Conservation (phyloP, 2,329 filamentous ascomycete species). For the Aspergillus aculeatus region DNA sequence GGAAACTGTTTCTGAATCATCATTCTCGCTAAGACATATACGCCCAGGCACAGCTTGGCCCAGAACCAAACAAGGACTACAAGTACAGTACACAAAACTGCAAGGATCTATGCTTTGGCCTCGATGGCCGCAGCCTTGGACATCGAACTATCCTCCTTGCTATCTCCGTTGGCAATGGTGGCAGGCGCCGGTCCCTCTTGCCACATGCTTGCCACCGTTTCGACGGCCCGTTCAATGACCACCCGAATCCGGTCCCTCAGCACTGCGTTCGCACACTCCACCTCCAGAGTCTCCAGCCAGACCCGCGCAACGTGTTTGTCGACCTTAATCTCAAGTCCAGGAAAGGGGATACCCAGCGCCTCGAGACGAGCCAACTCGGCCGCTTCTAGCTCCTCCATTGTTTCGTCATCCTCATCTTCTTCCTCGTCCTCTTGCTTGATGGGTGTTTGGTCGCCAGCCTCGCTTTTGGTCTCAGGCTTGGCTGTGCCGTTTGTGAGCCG, state of each 20-base stretch:
- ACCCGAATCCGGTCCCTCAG: conserved; percentile 81
- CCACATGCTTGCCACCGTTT: conserved; percentile 76
- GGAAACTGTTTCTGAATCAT: not conserved
- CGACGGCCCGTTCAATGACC: conserved; percentile 84
- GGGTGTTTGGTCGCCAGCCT: conserved; percentile 15
- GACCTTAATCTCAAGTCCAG: conserved; percentile 80
- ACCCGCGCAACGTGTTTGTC: conserved; percentile 85
- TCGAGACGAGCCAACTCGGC: conserved; percentile 76
- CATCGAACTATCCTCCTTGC: conserved; percentile 15
- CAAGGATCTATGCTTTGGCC: conserved; percentile 17
- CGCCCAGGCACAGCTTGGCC: not conserved
- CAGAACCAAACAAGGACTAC: not conserved
- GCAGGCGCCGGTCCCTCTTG: conserved; percentile 28
- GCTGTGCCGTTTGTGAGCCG: conserved; percentile 16
- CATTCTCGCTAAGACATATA: not conserved
- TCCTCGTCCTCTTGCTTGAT: conserved; percentile 31
- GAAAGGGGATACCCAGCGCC: conserved; percentile 82
- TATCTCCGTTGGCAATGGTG: conserved; percentile 24
- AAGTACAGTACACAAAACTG: not conserved
- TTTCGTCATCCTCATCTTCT: conserved; percentile 43
- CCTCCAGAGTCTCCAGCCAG: conserved; percentile 88
- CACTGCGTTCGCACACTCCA: conserved; percentile 77
- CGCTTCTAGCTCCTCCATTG: conserved; percentile 56
- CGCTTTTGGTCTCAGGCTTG: conserved; percentile 15
- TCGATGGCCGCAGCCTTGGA: conserved; percentile 27